phyloP scores from a whole-genome alignment of 2,329 filamentous ascomycete genomes.

The Scedosporium minutisporum region DNA sequence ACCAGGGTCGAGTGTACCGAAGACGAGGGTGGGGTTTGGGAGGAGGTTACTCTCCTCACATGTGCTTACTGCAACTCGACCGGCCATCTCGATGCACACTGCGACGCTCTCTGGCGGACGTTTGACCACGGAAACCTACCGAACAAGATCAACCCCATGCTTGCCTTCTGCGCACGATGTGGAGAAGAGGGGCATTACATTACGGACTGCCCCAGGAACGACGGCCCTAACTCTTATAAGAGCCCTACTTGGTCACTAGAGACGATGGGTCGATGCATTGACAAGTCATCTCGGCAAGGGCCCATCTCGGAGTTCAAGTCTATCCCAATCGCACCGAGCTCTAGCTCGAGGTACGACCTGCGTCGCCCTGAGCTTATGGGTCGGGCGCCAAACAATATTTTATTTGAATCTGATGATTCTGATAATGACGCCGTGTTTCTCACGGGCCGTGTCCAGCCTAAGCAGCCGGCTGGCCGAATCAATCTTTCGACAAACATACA shows the following conservation, averaged over 20 bases:
- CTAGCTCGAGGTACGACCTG: background rate
- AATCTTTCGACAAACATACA: constrained; percentile 4
- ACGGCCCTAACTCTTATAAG: background rate
- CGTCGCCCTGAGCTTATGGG: constrained; percentile 4
- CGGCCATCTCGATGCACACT: constrained; percentile 50
- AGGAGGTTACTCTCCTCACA: constrained; percentile 21
- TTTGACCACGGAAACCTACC: constrained; percentile 24
- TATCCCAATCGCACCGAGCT: background rate
- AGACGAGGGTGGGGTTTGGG: constrained; percentile 30
- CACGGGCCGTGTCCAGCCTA: constrained; percentile 1
- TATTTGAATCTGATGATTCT: constrained; percentile 4
- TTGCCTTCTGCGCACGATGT: constrained; percentile 46
- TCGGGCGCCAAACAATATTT: background rate
- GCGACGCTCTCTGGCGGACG: constrained; percentile 51
- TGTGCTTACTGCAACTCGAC: constrained; percentile 51
- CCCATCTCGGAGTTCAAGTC: constrained; percentile 2
- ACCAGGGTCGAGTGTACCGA: constrained; percentile 37
- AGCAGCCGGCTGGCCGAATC: constrained; percentile 1
- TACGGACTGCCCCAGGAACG: constrained; percentile 35
- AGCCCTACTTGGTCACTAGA: constrained; percentile 42
- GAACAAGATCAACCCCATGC: constrained; percentile 36
- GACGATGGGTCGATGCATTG: constrained; percentile 32
- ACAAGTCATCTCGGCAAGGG: background rate
- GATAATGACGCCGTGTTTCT: constrained; percentile 2
- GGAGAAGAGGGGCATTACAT: constrained; percentile 46